These are phyloP conservation scores for Gracilaria domingensis DNA, from an alignment of 23 red algal genomes.

Conservation along the genomic window DNA sequence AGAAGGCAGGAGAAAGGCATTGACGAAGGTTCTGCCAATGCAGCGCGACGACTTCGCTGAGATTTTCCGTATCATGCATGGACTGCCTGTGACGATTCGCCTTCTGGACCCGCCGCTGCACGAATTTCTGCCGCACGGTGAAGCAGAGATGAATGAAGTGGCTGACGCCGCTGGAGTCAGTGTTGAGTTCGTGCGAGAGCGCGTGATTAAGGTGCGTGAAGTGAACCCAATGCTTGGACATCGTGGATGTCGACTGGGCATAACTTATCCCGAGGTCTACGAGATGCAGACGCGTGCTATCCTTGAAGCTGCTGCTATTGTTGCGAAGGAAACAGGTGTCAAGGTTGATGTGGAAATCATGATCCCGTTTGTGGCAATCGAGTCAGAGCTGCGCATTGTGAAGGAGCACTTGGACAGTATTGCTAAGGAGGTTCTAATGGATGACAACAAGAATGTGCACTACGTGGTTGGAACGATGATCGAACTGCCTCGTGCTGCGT, in stretches of 20 bases:
- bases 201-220: conserved; percentile 53
- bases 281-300: conserved; percentile 71
- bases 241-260: conserved; percentile 62
- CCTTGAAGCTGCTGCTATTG: conserved; percentile 46
- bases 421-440: conserved; percentile 22
- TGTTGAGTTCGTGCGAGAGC: conserved; percentile 38
- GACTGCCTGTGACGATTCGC: conserved; percentile 62
- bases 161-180: conserved; percentile 32
- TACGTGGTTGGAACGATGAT: conserved; percentile 72
- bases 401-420: conserved; percentile 35
- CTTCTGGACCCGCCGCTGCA: conserved; percentile 68
- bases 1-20: conserved; percentile 37
- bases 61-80: conserved; percentile 62
- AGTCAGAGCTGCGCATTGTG: conserved; percentile 48
- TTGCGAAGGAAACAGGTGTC: conserved; percentile 31
- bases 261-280: conserved; percentile 63
- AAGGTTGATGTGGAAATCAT: conserved; percentile 59
- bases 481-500: conserved; percentile 54
- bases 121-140: conserved; percentile 66
- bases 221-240: conserved; percentile 73
- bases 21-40: conserved; percentile 66
- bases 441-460: conserved; percentile 22
- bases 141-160: conserved; percentile 49
- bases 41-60: conserved; percentile 67
- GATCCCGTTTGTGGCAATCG: conserved; percentile 58